These are phyloP conservation scores for Globisporangium polare DNA, from an alignment of 352 stramenopile species.

Conservation along the genomic window DNA sequence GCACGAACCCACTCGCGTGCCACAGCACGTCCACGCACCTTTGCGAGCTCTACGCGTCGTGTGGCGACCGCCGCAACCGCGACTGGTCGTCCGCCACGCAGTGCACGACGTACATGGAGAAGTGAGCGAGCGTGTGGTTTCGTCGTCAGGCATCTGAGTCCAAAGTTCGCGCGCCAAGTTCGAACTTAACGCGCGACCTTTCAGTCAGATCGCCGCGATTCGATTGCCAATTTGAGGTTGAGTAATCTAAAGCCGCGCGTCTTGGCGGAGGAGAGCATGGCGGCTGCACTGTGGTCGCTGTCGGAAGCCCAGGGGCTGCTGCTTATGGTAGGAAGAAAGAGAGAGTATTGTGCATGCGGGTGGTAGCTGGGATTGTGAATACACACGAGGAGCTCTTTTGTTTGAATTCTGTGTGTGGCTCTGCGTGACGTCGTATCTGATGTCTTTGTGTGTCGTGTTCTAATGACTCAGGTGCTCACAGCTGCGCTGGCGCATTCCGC, in stretches of 20 bases:
- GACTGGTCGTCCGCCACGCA: conserved; percentile 77
- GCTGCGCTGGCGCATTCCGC: neutral
- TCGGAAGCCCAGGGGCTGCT: conserved; percentile 12
- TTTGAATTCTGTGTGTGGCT: neutral
- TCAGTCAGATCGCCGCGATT: neutral
- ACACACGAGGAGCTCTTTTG: neutral
- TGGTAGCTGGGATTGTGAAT: conserved; percentile 2
- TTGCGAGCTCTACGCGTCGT: conserved; percentile 80
- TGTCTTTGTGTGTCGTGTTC: neutral
- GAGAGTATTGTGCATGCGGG: neutral
- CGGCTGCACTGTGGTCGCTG: neutral
- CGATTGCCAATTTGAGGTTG: conserved; percentile 6
- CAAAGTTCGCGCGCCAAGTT: neutral
- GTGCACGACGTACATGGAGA: conserved; percentile 62
- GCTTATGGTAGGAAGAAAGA: conserved; percentile 13
- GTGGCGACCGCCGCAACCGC: conserved; percentile 69
- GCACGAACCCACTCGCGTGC: conserved; percentile 72
- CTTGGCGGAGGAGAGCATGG: neutral
- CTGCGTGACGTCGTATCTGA: neutral
- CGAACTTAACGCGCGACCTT: neutral
- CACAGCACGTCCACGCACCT: conserved; percentile 84
- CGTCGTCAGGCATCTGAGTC: neutral
- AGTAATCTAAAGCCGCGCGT: neutral
- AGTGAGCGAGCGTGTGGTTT: neutral
- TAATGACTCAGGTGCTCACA: neutral